Conservation (phyloP, 2,329 filamentous ascomycete genomes). For the Trichoderma breve region DNA sequence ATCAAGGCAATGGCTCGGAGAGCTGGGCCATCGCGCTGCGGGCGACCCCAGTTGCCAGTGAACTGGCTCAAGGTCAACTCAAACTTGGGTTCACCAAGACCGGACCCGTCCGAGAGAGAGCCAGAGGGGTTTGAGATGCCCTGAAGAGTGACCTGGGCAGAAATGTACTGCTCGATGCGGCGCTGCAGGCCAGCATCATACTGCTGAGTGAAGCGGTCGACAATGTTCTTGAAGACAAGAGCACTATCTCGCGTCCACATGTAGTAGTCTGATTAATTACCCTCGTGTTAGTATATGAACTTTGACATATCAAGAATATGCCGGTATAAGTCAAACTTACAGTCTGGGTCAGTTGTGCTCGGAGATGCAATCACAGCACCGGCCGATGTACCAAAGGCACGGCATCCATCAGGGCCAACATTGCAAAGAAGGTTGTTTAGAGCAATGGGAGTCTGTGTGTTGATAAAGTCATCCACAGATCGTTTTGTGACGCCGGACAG, state of each 20-base stretch:
- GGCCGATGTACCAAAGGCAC: conserved; percentile 45
- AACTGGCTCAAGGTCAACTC: conserved; percentile 62
- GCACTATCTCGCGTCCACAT: conserved; percentile 77
- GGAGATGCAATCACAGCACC: conserved; percentile 59
- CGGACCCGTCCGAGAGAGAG: conserved; percentile 47
- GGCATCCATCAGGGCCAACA: conserved; percentile 55
- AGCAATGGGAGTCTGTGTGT: conserved; percentile 51
- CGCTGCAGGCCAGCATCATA: conserved; percentile 59
- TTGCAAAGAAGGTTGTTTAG: conserved; percentile 55
- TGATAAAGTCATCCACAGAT: conserved; percentile 53
- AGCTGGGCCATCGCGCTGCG: conserved; percentile 76
- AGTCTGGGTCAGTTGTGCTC: conserved; percentile 52
- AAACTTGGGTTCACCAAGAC: conserved; percentile 73
- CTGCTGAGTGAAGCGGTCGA: conserved; percentile 61
- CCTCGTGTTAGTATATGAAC: neutral
- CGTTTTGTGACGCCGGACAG: conserved; percentile 40
- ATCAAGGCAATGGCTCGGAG: conserved; percentile 72
- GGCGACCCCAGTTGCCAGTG: conserved; percentile 69
- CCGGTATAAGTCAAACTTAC: conserved; percentile 38
- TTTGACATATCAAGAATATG: neutral
- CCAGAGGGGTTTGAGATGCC: conserved; percentile 69
- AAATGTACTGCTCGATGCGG: conserved; percentile 66
- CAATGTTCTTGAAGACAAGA: conserved; percentile 65
- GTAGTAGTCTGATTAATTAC: conserved; percentile 60
- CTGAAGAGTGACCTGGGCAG: conserved; percentile 64